These are phyloP conservation scores for Flaveria robusta DNA, from an alignment of 129 eudicot species.

Conservation along the genomic window DNA sequence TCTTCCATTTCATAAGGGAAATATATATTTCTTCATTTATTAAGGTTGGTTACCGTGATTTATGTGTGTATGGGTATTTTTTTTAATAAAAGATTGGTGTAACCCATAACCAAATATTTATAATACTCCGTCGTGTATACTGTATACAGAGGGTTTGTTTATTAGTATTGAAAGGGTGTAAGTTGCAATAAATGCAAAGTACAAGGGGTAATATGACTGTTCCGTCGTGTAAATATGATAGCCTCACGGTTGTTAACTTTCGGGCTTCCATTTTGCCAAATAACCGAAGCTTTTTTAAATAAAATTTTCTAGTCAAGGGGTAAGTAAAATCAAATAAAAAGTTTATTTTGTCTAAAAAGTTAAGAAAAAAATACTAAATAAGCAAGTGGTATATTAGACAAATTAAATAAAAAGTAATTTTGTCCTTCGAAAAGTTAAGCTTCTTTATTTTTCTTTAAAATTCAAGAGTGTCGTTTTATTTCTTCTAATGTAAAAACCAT, in stretches of 20 bases:
- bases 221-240: not conserved
- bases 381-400: too few relatives aligned
- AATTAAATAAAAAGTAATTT: too few relatives aligned
- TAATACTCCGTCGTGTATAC: not conserved
- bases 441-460: too few relatives aligned
- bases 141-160: not conserved
- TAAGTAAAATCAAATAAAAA: too few relatives aligned
- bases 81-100: not conserved
- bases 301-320: not conserved
- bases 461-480: too few relatives aligned
- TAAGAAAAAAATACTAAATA: too few relatives aligned
- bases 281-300: not conserved
- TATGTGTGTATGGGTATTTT: not conserved
- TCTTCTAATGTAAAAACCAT: too few relatives aligned
- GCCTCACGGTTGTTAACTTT: not conserved
- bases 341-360: too few relatives aligned
- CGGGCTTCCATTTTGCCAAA: not conserved
- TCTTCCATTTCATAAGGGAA: too few relatives aligned
- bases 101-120: not conserved
- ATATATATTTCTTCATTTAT: not conserved
- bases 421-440: too few relatives aligned
- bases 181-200: conserved; percentile 10
- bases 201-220: conserved; percentile 16
- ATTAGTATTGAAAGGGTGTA: not conserved
- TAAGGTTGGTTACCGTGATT: not conserved